Percentiles rank a stretch among this genome's conserved stretches.
Conservation (phyloP, 148 eudicot genomes). For the Bassia scoparia region DNA sequence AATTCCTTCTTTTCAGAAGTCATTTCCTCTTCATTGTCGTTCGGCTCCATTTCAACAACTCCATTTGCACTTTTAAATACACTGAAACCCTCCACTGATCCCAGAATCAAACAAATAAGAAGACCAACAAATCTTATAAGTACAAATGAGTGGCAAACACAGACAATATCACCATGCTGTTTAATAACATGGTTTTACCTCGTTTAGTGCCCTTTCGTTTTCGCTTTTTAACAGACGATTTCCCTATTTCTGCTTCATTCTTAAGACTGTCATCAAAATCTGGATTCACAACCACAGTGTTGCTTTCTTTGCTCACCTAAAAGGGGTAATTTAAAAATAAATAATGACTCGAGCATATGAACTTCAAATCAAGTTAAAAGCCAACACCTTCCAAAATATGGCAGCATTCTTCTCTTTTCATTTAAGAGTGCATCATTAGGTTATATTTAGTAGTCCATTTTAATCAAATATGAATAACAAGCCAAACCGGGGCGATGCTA, state of each 20-base stretch:
- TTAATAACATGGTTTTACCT: conserved; percentile 33
- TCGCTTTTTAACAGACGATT: conserved; percentile 52
- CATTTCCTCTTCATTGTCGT: conserved; percentile 34
- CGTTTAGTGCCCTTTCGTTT: conserved; percentile 49
- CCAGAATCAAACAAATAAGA: conserved; percentile 24
- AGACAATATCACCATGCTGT: neutral
- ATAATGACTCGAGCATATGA: neutral
- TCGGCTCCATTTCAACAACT: conserved; percentile 30
- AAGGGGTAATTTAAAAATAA: neutral
- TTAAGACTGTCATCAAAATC: conserved; percentile 23
- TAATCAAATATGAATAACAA: neutral
- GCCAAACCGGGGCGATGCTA: neutral
- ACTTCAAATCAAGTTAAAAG: neutral
- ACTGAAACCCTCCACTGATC: conserved; percentile 71
- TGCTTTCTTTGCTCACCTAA: conserved; percentile 57
- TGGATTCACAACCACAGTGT: conserved; percentile 26
- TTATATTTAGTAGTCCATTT: neutral
- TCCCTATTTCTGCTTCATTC: conserved; percentile 31
- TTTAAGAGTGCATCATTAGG: neutral
- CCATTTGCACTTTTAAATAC: conserved; percentile 60
- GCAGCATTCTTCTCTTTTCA: neutral
- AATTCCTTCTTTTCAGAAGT: conserved; percentile 48
- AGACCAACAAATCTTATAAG: neutral
- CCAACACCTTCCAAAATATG: neutral
- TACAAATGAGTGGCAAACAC: neutral